A percentile compares a stretch with the other conserved stretches of the same genome.
Evolutionary conservation across 495 filamentous ascomycete genomes (phyloP).

Genomic region (Mycothermus thermophilus): DNA sequence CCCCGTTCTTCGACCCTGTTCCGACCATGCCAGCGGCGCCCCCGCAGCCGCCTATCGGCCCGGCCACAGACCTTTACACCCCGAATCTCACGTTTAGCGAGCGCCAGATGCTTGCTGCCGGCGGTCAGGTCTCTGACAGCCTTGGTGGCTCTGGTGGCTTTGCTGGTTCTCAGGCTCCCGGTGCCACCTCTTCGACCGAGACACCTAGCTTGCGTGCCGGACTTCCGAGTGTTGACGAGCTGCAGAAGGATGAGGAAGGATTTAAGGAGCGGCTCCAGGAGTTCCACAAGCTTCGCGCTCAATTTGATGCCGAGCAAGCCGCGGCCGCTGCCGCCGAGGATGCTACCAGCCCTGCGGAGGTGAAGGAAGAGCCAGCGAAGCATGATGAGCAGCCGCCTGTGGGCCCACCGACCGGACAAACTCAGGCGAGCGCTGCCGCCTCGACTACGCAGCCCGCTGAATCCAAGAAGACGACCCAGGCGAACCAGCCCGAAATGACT

Average conservation of each 20-base stretch:
- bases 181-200: conserved; percentile 14
- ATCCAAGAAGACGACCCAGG: conserved; percentile 4
- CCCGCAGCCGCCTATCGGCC: conserved; percentile 9
- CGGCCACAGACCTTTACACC: conserved; percentile 32
- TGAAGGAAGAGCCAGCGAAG: conserved; percentile 6
- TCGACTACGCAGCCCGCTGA: background rate
- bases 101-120: conserved; percentile 27
- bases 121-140: too few species aligned
- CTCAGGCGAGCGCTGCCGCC: background rate
- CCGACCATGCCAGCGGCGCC: conserved; percentile 12
- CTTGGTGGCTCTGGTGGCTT: conserved; percentile 23
- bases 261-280: conserved; percentile 40
- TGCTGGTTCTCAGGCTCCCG: conserved; percentile 20
- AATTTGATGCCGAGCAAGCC: conserved; percentile 37
- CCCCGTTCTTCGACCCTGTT: conserved; percentile 57
- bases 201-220: conserved; percentile 20
- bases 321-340: conserved; percentile 3
- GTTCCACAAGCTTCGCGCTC: conserved; percentile 42
- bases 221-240: conserved; percentile 28
- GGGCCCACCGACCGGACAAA: background rate
- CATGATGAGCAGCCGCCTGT: conserved; percentile 1
- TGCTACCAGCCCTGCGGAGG: conserved; percentile 4
- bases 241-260: conserved; percentile 36
- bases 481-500: conserved; percentile 35
- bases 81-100: conserved; percentile 31